These are phyloP conservation scores for Taiozyma sp. DNA, from an alignment of 1,139 yeast species.

Conservation along the genomic window DNA sequence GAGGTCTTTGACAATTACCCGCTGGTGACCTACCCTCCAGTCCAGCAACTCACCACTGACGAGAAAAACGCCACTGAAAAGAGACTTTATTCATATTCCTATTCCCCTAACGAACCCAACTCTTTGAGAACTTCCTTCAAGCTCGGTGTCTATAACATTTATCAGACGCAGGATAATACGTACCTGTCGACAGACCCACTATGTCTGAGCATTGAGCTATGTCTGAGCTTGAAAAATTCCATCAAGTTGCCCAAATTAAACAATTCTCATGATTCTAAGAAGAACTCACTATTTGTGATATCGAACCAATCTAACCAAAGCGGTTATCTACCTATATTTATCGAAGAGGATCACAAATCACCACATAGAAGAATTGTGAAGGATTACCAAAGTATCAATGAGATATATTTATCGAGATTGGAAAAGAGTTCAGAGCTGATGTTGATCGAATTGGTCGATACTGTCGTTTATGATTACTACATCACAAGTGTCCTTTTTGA, in stretches of 20 bases:
- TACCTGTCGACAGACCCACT: slow-evolving; percentile 22
- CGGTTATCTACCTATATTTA: slow-evolving; percentile 18
- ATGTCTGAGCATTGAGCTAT: slow-evolving; percentile 17
- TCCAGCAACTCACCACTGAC: slow-evolving; percentile 16
- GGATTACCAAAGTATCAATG: slow-evolving; percentile 14
- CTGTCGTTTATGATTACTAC: slow-evolving; percentile 21
- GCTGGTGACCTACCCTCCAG: slow-evolving; percentile 32
- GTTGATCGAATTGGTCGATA: slow-evolving; percentile 20
- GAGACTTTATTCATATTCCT: slow-evolving; percentile 18
- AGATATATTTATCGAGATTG: slow-evolving; percentile 12
- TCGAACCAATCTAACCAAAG: slow-evolving; percentile 15
- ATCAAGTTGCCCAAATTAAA: slow-evolving; percentile 17
- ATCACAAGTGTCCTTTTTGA: slow-evolving; percentile 14
- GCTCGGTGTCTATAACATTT: slow-evolving; percentile 21
- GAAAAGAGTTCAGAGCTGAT: slow-evolving; percentile 18
- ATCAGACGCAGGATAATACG: slow-evolving; percentile 9
- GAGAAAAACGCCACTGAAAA: slow-evolving; percentile 15
- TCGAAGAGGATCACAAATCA: slow-evolving; percentile 14
- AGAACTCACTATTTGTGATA: slow-evolving; percentile 18
- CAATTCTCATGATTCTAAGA: slow-evolving; percentile 14
- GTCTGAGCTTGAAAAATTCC: slow-evolving; percentile 13
- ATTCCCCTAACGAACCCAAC: slow-evolving; percentile 5
- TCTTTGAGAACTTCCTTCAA: slow-evolving; percentile 12
- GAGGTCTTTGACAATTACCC: slow-evolving; percentile 48
- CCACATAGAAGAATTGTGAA: slow-evolving; percentile 10